A percentile compares a stretch with the other conserved stretches of the same genome.
These are phyloP conservation scores for Camellia japonica DNA, from an alignment of 148 eudicot genomes.

Conservation along the genomic window DNA sequence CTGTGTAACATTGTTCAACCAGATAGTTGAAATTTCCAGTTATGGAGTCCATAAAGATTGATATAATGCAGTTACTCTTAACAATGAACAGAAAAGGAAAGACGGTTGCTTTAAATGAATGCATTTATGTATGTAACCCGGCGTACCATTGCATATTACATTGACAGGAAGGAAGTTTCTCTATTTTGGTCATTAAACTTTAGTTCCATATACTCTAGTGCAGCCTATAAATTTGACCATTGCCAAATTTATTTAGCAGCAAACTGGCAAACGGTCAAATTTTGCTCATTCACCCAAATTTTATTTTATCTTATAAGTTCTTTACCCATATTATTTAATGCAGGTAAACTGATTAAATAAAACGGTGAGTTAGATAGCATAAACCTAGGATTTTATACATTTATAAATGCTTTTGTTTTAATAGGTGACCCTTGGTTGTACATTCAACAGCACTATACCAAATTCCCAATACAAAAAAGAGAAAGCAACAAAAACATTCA, in stretches of 20 bases:
- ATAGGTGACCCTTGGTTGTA: no score
- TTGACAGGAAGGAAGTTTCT: no score
- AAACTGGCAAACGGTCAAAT: neutral
- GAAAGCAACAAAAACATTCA: neutral
- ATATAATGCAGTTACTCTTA: neutral
- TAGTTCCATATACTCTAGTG: no score
- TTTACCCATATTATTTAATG: no score
- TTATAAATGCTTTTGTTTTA: no score
- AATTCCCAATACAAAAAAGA: neutral
- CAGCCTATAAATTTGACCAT: neutral
- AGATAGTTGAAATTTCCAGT: slow-evolving; percentile 18
- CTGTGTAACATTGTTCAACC: neutral
- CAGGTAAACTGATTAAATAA: no score
- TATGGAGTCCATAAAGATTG: neutral
- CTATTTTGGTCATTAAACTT: no score
- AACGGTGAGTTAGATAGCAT: no score
- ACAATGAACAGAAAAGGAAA: neutral
- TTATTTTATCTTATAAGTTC: no score
- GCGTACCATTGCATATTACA: neutral
- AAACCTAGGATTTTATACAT: neutral
- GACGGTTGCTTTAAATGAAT: neutral
- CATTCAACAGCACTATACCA: neutral
- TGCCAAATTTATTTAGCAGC: neutral
- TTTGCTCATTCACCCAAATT: no score
- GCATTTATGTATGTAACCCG: neutral